Evolutionary conservation across 345 rosid species (phyloP).

Genomic region (Salix exigua): DNA sequence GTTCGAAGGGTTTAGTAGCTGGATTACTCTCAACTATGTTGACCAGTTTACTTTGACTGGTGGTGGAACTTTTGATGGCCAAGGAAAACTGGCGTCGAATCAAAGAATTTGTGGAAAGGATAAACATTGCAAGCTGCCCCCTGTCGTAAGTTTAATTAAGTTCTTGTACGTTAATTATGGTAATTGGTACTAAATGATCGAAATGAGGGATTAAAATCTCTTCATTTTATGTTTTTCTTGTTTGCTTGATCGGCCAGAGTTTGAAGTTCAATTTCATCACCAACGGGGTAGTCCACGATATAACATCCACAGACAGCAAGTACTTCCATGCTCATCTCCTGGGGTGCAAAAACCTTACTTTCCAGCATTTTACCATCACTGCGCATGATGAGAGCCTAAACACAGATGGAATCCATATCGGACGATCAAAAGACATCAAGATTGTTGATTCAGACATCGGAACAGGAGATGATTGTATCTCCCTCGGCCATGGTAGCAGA

Average conservation of each 20-base stretch:
- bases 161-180: not conserved
- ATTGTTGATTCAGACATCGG: not conserved
- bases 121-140: not conserved
- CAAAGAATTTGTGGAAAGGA: not conserved
- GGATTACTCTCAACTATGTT: constrained; percentile 30
- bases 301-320: not conserved
- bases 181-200: not conserved
- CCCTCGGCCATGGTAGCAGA: not conserved
- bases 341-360: not conserved
- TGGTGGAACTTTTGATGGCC: not conserved
- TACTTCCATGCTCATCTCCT: not conserved
- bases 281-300: not conserved
- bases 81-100: not conserved
- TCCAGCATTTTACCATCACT: not conserved
- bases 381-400: not conserved
- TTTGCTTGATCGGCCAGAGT: not conserved
- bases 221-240: not conserved
- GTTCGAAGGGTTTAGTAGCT: constrained; percentile 7
- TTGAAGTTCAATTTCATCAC: not conserved
- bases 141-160: not conserved
- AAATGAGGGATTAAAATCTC: not conserved
- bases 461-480: not conserved
- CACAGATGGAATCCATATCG: not conserved
- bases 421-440: not conserved
- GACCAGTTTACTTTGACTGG: constrained; percentile 15